Percentiles rank a stretch among this genome's conserved stretches.
Conservation (phyloP, 176 grass and related monocot species). For the Oryza brachyantha region DNA sequence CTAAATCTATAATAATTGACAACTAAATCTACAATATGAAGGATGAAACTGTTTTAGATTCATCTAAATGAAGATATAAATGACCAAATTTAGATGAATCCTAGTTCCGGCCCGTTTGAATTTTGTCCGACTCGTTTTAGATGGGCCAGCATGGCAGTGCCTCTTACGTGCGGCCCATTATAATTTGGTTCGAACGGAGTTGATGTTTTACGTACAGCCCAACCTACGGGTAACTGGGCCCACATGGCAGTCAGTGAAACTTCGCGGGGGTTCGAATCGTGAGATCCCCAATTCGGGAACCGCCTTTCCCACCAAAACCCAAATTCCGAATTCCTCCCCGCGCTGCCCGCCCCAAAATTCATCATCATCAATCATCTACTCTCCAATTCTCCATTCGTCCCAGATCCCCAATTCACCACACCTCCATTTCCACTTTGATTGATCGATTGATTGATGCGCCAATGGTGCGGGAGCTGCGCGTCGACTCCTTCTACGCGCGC, state of each 20-base stretch:
- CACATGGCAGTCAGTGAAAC: background rate
- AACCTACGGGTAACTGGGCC: background rate
- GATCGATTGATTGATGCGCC: background rate
- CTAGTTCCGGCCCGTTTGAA: too few species aligned
- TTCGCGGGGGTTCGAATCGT: background rate
- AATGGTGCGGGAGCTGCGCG: conserved; percentile 65
- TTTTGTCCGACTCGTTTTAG: too few species aligned
- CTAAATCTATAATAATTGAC: too few species aligned
- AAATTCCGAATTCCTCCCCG: conserved; percentile 24
- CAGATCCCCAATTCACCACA: too few species aligned
- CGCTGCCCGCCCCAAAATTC: background rate
- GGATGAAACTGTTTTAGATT: too few species aligned
- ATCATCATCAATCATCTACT: background rate
- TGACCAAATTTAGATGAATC: too few species aligned
- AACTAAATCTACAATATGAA: too few species aligned
- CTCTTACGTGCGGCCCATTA: background rate
- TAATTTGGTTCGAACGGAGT: background rate
- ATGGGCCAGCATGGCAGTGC: too few species aligned
- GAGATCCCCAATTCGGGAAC: background rate
- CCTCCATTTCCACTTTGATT: too few species aligned
- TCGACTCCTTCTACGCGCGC: conserved; percentile 65
- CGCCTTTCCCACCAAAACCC: conserved; percentile 4
- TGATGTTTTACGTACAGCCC: too few species aligned
- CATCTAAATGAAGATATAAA: too few species aligned
- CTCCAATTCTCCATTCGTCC: background rate